phyloP scores from a whole-genome alignment of 2,329 filamentous ascomycete genomes.

The Fusarium palustre region DNA sequence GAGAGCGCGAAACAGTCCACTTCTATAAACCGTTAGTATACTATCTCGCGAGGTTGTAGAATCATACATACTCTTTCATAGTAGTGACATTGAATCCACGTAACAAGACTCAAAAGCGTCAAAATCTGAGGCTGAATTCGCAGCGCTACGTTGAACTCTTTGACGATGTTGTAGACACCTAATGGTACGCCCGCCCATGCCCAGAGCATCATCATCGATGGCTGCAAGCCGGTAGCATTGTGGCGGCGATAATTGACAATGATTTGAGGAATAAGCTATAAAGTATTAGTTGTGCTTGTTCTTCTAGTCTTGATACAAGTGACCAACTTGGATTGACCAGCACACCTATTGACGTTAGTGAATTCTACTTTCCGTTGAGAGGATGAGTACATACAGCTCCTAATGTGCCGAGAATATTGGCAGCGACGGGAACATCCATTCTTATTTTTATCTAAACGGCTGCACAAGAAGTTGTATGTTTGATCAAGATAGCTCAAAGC shows the following conservation, averaged over 20 bases:
- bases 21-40: slow-evolving; percentile 53
- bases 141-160: slow-evolving; percentile 57
- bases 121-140: slow-evolving; percentile 59
- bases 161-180: slow-evolving; percentile 63
- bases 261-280: slow-evolving; percentile 75
- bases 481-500: not conserved
- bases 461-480: not conserved
- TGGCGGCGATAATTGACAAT: slow-evolving; percentile 75
- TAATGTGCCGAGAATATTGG: slow-evolving; percentile 69
- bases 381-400: slow-evolving; percentile 61
- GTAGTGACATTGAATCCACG: slow-evolving; percentile 59
- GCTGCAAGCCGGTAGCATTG: slow-evolving; percentile 72
- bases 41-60: too few relatives aligned
- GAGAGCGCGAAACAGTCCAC: slow-evolving; percentile 63
- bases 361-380: not conserved
- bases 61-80: slow-evolving; percentile 52
- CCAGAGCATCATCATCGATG: slow-evolving; percentile 80
- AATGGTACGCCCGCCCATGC: slow-evolving; percentile 75
- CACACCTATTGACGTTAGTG: slow-evolving; percentile 57
- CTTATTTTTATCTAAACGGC: not conserved
- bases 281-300: not conserved
- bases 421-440: slow-evolving; percentile 67
- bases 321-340: slow-evolving; percentile 71
- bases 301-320: not conserved
- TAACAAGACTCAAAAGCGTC: slow-evolving; percentile 56